phyloP scores from a whole-genome alignment of 805 yeast genomes.

The Saturnispora gosingensis region DNA sequence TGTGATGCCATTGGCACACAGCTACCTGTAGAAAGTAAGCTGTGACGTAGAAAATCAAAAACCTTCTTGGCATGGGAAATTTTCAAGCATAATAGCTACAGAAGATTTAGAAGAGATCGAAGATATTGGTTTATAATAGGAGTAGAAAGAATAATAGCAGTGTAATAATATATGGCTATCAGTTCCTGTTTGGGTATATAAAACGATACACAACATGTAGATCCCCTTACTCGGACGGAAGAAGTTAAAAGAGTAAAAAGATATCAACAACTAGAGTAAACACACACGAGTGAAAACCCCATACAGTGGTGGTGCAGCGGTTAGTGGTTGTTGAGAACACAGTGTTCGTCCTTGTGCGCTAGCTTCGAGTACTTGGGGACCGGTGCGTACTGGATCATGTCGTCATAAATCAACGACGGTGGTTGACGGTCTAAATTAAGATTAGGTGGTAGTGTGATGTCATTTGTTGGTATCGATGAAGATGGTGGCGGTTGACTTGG shows the following conservation, averaged over 20 bases:
- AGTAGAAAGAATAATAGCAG: background rate
- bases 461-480: background rate
- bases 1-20: too few species aligned
- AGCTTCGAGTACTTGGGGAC: background rate
- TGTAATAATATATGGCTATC: background rate
- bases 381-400: background rate
- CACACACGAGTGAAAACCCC: background rate
- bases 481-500: conserved; percentile 46
- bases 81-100: background rate
- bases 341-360: background rate
- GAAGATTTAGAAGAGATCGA: background rate
- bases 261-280: background rate
- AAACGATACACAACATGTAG: background rate
- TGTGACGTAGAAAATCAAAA: background rate
- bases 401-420: background rate
- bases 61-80: background rate
- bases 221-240: background rate
- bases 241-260: background rate
- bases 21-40: too few species aligned
- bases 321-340: background rate
- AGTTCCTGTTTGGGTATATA: background rate
- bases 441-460: conserved; percentile 1
- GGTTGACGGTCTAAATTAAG: background rate
- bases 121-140: background rate
- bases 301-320: background rate